Evolutionary conservation across 1,139 yeast species (phyloP).

Genomic region (Lodderomyces oxycetoniae): DNA sequence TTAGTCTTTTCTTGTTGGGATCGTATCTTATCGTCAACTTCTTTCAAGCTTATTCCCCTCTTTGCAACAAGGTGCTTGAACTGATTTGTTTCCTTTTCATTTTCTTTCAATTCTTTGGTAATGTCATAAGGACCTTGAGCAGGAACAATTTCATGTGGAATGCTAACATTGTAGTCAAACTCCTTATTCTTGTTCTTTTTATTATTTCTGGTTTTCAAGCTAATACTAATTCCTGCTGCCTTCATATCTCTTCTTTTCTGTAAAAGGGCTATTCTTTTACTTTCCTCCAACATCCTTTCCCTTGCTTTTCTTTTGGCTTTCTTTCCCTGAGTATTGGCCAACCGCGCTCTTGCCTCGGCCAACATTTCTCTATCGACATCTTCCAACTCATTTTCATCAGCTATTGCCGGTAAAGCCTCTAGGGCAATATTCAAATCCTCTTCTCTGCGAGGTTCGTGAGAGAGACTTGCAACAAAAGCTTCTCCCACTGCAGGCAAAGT

Average conservation of each 20-base stretch:
- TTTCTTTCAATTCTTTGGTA: constrained; percentile 46
- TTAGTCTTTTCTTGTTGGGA: constrained; percentile 19
- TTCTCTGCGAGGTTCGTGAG: too few species aligned
- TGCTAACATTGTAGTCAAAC: constrained; percentile 78
- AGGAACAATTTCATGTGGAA: constrained; percentile 77
- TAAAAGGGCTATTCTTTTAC: constrained; percentile 66
- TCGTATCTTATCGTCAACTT: constrained; percentile 32
- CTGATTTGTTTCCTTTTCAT: constrained; percentile 31
- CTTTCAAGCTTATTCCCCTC: constrained; percentile 46
- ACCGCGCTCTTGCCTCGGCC: constrained; percentile 86
- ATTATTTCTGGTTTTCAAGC: constrained; percentile 43
- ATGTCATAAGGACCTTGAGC: constrained; percentile 68
- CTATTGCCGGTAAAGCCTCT: constrained; percentile 73
- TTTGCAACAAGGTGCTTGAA: constrained; percentile 46
- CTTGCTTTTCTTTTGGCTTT: constrained; percentile 90
- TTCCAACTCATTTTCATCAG: constrained; percentile 67
- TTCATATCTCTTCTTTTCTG: constrained; percentile 83
- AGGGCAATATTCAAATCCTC: constrained; percentile 26
- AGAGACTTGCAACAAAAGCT: constrained; percentile 22
- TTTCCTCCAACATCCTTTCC: constrained; percentile 72
- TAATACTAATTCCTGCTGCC: constrained; percentile 72
- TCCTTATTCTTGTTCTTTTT: constrained; percentile 46
- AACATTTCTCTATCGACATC: constrained; percentile 93
- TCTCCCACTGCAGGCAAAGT: constrained; percentile 42
- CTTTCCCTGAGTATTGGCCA: constrained; percentile 91